Base-by-base conservation (phyloP, 2,329 filamentous ascomycete species). In the Fusarium tanahbumbuense region DNA sequence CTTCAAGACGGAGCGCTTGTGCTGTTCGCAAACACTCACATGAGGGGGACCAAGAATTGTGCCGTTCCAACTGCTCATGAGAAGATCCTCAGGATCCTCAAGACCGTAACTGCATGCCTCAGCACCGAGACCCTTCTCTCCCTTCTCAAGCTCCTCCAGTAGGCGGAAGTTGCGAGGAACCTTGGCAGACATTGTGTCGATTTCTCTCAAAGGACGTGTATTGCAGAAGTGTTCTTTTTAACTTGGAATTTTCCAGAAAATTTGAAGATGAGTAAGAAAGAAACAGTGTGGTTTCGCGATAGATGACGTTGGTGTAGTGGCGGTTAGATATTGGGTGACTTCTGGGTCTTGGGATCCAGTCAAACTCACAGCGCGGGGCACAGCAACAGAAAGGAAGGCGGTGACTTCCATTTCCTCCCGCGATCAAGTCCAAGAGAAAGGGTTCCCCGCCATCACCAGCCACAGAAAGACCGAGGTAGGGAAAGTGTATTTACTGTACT, bases 41-140 rank as follows among this genome's bases (percentile, higher is more conserved):
- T 98, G 94, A 79, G 96, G 95, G 74, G 96, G 96, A 2, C 96
- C 96, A 52, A 98, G 90, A 72, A 99, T 98, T 18, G 96, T 99
- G 76, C 95, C 96, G 78, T 97, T 97, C 96, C 96, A 99, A 85
- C 98, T 94, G 70, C 92, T 95, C 94, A 99, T 97, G 81, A 96
- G 89, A 71, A 98, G 88, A 78, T 99, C 96, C 78, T 98, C 94
- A 49, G 93, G 91, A 80, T 98, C 94, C 71, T 95, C 93, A 60
- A 99, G 88, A 76, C 96, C 96, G 76, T 98, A 98, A 46, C 96
- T 98, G 84, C 95, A 98, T 67, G 94, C 94, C 84, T 98, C 96
- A 80, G 95, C 94, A 78, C 96, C 95, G 70, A 96, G 87, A 67
- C 96, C 96, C 83, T 99, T 99, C 85, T 99, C 96, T 78, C 96